phyloP scores from a whole-genome alignment of 805 yeast species.

The Candida glaebosa region DNA sequence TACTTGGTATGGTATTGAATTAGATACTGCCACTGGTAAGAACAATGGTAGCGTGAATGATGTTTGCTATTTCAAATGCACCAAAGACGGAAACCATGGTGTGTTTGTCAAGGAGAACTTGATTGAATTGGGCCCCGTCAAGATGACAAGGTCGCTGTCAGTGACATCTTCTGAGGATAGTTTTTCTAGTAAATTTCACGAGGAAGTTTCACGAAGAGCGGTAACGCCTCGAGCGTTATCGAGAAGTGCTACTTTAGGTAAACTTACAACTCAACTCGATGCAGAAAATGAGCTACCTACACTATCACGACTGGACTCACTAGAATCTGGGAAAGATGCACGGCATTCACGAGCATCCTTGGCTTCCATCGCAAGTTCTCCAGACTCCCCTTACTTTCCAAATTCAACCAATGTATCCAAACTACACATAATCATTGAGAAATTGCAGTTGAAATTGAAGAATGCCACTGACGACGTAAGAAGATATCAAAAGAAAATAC shows the following conservation, averaged over 20 bases:
- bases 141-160: no score
- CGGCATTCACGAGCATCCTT: background rate
- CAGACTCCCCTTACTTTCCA: background rate
- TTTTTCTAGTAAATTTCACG: no score
- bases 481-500: constrained; percentile 16
- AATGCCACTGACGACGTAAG: constrained; percentile 23
- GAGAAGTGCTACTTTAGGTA: no score
- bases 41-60: constrained; percentile 50
- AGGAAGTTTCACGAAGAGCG: background rate
- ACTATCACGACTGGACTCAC: no score
- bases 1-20: constrained; percentile 48
- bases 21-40: constrained; percentile 39
- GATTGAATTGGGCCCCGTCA: background rate
- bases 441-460: constrained; percentile 46
- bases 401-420: constrained; percentile 1
- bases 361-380: background rate
- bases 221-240: background rate
- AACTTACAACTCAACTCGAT: no score
- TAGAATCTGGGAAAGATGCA: no score
- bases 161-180: no score
- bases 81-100: constrained; percentile 34
- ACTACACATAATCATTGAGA: constrained; percentile 21
- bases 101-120: constrained; percentile 43
- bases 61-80: constrained; percentile 39
- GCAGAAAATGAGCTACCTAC: no score